Conservation (phyloP, 768 basidiomycete species). For the Calocybe gangraenosa region DNA sequence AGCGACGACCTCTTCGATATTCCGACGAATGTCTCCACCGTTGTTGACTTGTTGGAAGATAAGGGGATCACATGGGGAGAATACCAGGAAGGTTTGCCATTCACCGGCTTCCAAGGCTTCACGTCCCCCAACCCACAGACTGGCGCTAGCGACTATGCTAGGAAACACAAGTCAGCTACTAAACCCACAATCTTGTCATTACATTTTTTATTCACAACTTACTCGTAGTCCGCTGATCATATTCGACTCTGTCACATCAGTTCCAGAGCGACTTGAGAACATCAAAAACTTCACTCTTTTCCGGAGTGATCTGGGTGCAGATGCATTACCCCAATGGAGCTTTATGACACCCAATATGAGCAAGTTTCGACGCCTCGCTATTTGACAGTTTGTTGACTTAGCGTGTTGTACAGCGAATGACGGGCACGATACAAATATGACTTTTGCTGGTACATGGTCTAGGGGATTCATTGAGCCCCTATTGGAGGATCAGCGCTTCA, state of each 20-base stretch:
- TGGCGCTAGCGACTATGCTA: conserved; percentile 24
- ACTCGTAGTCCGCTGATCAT: conserved; percentile 14
- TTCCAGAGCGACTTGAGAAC: conserved; percentile 11
- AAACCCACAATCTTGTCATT: neutral
- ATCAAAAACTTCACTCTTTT: conserved; percentile 58
- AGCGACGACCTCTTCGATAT: conserved; percentile 36
- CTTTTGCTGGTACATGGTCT: conserved; percentile 42
- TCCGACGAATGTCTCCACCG: conserved; percentile 46
- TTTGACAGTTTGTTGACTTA: conserved; percentile 6
- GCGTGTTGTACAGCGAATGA: conserved; percentile 36
- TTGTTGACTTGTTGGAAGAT: conserved; percentile 57
- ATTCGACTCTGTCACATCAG: conserved; percentile 8
- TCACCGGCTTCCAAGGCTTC: conserved; percentile 41
- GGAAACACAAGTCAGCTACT: conserved; percentile 26
- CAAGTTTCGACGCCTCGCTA: conserved; percentile 21
- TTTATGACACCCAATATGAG: conserved; percentile 52
- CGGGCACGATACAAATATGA: conserved; percentile 55
- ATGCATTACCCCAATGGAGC: conserved; percentile 45
- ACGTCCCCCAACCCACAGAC: conserved; percentile 23
- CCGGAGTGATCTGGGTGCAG: conserved; percentile 43
- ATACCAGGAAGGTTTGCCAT: conserved; percentile 59
- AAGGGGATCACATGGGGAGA: conserved; percentile 56
- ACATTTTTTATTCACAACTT: neutral
- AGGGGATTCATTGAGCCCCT: conserved; percentile 48
- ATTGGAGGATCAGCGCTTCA: conserved; percentile 47